Conservation (phyloP, 768 basidiomycete species). For the Tylopilus rubrobrunneus region DNA sequence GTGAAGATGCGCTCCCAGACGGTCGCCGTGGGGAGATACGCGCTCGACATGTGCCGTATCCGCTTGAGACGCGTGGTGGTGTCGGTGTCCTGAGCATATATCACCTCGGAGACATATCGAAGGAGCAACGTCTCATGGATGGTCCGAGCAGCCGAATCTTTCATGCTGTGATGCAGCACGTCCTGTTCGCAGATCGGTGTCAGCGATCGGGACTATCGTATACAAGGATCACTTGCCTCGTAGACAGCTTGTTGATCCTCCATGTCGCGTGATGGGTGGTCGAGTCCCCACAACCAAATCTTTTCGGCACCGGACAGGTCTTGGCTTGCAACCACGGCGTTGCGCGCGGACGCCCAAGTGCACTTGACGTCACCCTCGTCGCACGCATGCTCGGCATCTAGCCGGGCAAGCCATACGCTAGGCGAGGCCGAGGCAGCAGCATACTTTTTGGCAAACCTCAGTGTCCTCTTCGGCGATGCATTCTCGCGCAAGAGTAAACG, state of each 20-base stretch:
- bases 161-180: constrained; percentile 46
- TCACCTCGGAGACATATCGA: constrained; percentile 38
- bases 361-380: constrained; percentile 24
- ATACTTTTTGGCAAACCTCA: constrained; percentile 45
- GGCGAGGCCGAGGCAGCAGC: constrained; percentile 37
- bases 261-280: constrained; percentile 13
- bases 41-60: constrained; percentile 39
- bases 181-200: constrained; percentile 28
- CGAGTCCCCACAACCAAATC: constrained; percentile 57
- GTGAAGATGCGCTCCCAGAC: constrained; percentile 45
- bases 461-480: constrained; percentile 31
- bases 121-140: constrained; percentile 48
- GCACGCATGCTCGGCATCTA: constrained; percentile 40
- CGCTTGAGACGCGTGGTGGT: constrained; percentile 17
- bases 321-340: constrained; percentile 24
- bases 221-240: constrained; percentile 29
- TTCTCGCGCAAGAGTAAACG: constrained; percentile 29
- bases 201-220: neutral
- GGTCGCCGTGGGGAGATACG: constrained; percentile 39
- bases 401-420: constrained; percentile 50
- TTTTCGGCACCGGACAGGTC: constrained; percentile 28
- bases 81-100: constrained; percentile 19
- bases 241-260: constrained; percentile 22
- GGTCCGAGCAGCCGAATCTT: constrained; percentile 32
- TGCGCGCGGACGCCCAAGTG: constrained; percentile 46